phyloP scores from a whole-genome alignment of 2,329 filamentous ascomycete species.

The Colletotrichum sp. region DNA sequence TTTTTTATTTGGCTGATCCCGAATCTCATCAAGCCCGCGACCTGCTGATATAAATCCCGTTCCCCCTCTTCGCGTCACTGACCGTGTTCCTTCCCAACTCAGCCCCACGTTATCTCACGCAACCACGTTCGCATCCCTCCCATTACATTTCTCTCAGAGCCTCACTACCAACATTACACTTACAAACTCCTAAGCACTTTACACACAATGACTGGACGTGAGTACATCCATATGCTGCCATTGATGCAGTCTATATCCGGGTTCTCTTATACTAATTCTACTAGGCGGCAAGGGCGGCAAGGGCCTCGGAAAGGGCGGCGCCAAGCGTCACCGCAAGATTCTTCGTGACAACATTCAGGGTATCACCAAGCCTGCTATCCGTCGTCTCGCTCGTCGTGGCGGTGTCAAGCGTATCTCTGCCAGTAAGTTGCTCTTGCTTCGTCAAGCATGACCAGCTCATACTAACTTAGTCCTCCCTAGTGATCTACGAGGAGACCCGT shows the following conservation, averaged over 20 bases:
- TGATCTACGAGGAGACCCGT: constrained; percentile 83
- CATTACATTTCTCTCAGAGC: not conserved
- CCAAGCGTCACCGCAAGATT: constrained; percentile 99
- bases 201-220: constrained; percentile 74
- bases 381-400: constrained; percentile 97
- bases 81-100: not conserved
- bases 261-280: not conserved
- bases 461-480: constrained; percentile 35
- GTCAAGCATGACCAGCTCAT: not conserved
- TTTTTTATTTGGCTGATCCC: constrained; percentile 23
- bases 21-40: constrained; percentile 2
- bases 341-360: constrained; percentile 99
- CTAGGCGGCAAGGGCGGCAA: constrained; percentile 94
- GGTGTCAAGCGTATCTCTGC: constrained; percentile 99
- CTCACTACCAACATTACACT: not conserved
- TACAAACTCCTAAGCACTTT: not conserved
- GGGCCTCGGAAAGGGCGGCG: constrained; percentile 96
- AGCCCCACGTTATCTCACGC: constrained; percentile 11
- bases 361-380: constrained; percentile 98
- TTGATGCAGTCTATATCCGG: not conserved
- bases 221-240: constrained; percentile 41
- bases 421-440: constrained; percentile 58
- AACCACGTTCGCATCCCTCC: not conserved
- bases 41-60: constrained; percentile 16
- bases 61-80: constrained; percentile 4